Evolutionary conservation across 2,329 filamentous ascomycete species (phyloP), one percentile per base, ranked within the genome.

Genomic region (Pseudogymnoascus sp.): DNA sequence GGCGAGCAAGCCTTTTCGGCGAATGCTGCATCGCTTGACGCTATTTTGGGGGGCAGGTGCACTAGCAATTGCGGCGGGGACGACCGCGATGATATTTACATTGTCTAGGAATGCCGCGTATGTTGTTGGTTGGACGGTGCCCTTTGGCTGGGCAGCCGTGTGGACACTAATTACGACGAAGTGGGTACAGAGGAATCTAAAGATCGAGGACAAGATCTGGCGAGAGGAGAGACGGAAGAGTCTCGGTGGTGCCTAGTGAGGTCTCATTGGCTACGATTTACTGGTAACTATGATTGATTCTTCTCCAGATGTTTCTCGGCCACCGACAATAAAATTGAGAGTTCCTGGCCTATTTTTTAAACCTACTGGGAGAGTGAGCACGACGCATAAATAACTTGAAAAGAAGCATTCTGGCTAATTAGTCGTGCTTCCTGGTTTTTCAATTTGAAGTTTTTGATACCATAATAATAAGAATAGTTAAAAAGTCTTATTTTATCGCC

Each of bases 21-120:
- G 76, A 64, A 81, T 82, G 78, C 71, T 83, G 58, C 75, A 80
- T 61, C 74, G 77, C 2, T 66, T 81, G 64, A 80, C 79, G 2
- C 66, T 79, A 4, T 82, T 82, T 67, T 83, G 80, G 80, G 79
- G 76, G 30, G 59, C 70, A 7, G 58, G 41, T 1, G 41, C 41
- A 7, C 6, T 50, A 14, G 14, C 22, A 3, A 50, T 50, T 50
- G 41, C 43, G 43, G 25, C 43, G n/a, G 25, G 25, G 43, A 30
- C 43, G 43, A 50, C 43, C 22, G 43, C 43, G 4, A 50, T 50
- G 43, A 50, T 50, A 12, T 50, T 50, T 50, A 50, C 43, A 25
- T 12, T 50, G 43, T 50, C 43, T n/a, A 50, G 43, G 43, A 50
- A 50, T 50, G 43, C 43, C 7, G 43, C 43, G 25, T 50, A 50